Evolutionary conservation across 2,329 filamentous ascomycete genomes (phyloP).

Genomic region (Fusarium cyanostomum): DNA sequence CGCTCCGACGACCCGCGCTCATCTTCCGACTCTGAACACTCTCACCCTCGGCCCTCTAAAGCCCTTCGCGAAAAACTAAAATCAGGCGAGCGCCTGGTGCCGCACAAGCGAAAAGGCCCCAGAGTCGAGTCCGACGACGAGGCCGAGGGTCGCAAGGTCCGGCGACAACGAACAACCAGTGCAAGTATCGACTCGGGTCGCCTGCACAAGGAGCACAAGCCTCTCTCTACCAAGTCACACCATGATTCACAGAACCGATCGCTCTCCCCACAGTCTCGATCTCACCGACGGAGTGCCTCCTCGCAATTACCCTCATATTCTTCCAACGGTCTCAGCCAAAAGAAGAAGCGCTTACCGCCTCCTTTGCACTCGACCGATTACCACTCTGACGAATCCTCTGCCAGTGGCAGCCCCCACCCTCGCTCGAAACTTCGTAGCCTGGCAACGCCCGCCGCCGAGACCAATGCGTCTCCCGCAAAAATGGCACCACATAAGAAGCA

Average conservation of each 20-base stretch:
- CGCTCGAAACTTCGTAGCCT: slow-evolving; percentile 67
- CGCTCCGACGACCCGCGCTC: slow-evolving; percentile 53
- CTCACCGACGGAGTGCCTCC: slow-evolving; percentile 71
- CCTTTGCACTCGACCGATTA: slow-evolving; percentile 71
- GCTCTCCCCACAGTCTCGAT: slow-evolving; percentile 65
- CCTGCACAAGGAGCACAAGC: slow-evolving; percentile 48
- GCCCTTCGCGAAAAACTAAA: slow-evolving; percentile 59
- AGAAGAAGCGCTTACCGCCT: slow-evolving; percentile 69
- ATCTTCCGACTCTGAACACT: slow-evolving; percentile 65
- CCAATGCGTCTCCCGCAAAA: slow-evolving; percentile 73
- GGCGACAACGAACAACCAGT: slow-evolving; percentile 62
- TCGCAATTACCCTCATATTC: slow-evolving; percentile 67
- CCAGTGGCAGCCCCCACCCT: slow-evolving; percentile 67
- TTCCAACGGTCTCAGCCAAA: slow-evolving; percentile 64
- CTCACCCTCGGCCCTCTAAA: slow-evolving; percentile 56
- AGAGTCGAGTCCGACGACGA: slow-evolving; percentile 68
- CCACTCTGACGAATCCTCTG: slow-evolving; percentile 73
- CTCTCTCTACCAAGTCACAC: slow-evolving; percentile 44
- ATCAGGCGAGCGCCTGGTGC: slow-evolving; percentile 56
- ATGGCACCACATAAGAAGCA: slow-evolving; percentile 82
- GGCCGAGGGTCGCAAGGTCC: slow-evolving; percentile 61
- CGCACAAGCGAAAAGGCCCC: slow-evolving; percentile 63
- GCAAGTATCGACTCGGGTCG: slow-evolving; percentile 50
- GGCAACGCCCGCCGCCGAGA: slow-evolving; percentile 65
- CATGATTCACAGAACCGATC: slow-evolving; percentile 56